Percentiles rank a stretch among this genome's conserved stretches.
Evolutionary conservation across 2,329 filamentous ascomycete species (phyloP).

Genomic region (Penicillium sp.): DNA sequence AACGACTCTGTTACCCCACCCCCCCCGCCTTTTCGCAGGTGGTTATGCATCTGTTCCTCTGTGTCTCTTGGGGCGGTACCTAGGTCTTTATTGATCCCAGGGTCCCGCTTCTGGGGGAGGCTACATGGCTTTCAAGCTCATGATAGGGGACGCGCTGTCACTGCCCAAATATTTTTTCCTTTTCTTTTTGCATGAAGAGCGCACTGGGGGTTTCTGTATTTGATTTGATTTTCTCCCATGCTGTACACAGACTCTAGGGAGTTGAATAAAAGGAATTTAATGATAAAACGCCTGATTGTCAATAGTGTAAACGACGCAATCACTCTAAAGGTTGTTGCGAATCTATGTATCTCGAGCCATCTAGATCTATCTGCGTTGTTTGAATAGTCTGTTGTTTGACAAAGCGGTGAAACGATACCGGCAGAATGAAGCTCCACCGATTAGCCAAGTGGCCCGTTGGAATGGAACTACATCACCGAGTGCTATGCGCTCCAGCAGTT

Average conservation of each 20-base stretch:
- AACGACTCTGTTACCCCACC: slow-evolving; percentile 28
- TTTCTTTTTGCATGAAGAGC: slow-evolving; percentile 37
- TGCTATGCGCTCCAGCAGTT: slow-evolving; percentile 10
- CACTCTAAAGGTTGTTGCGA: neutral
- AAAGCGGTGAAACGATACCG: slow-evolving; percentile 30
- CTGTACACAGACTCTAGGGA: slow-evolving; percentile 38
- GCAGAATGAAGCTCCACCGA: slow-evolving; percentile 43
- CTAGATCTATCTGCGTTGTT: neutral
- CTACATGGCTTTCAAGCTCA: neutral
- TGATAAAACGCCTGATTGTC: slow-evolving; percentile 7
- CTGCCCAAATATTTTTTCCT: slow-evolving; percentile 14
- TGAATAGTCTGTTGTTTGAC: neutral
- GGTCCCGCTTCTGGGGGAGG: neutral
- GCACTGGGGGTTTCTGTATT: slow-evolving; percentile 29
- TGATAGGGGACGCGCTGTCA: slow-evolving; percentile 7
- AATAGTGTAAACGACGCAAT: neutral
- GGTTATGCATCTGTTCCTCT: slow-evolving; percentile 14
- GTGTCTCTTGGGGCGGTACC: slow-evolving; percentile 29
- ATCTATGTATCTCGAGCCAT: neutral
- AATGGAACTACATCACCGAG: slow-evolving; percentile 29
- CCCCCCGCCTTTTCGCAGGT: slow-evolving; percentile 15
- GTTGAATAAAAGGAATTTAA: slow-evolving; percentile 30
- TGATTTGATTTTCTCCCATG: slow-evolving; percentile 32
- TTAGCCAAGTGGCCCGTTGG: slow-evolving; percentile 43
- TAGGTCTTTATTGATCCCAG: slow-evolving; percentile 6